Percentiles rank a stretch among this genome's conserved stretches.
These are phyloP conservation scores for Chytriomyces sp. DNA, from an alignment of 192 early-diverging fungal genomes.

Conservation along the genomic window DNA sequence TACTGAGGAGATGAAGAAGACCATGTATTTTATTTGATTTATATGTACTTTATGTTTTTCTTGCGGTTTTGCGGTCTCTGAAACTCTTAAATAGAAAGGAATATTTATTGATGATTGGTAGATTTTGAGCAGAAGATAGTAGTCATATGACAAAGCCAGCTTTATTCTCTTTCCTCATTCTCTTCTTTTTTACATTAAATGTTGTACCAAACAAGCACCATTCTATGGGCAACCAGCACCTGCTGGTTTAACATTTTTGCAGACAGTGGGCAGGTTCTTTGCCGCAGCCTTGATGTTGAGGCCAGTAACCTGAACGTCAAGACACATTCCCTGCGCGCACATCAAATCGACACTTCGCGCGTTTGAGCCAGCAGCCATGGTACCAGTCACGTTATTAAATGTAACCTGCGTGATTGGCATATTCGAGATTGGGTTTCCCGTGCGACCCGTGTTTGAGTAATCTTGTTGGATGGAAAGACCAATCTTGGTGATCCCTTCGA, in stretches of 20 bases:
- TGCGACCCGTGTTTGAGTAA: conserved; percentile 48
- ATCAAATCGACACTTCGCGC: conserved; percentile 1
- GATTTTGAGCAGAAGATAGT: too few species aligned
- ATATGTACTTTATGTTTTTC: neutral
- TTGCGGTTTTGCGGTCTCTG: neutral
- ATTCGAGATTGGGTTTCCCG: conserved; percentile 42
- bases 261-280: too few species aligned
- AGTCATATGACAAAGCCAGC: too few species aligned
- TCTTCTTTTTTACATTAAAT: too few species aligned
- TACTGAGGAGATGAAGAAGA: conserved; percentile 31
- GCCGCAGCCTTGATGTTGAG: too few species aligned
- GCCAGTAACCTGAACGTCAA: neutral
- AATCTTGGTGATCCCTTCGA: conserved; percentile 41
- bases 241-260: too few species aligned
- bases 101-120: too few species aligned
- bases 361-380: neutral
- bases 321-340: neutral
- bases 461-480: conserved; percentile 55
- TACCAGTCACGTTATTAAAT: neutral
- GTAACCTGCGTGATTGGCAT: conserved; percentile 49
- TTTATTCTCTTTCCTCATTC: too few species aligned
- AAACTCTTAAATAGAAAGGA: too few species aligned
- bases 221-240: too few species aligned
- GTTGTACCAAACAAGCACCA: too few species aligned
- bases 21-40: conserved; percentile 34